Evolutionary conservation across 2,329 filamentous ascomycete species (phyloP).

Genomic region (Lecanicillium sp.): DNA sequence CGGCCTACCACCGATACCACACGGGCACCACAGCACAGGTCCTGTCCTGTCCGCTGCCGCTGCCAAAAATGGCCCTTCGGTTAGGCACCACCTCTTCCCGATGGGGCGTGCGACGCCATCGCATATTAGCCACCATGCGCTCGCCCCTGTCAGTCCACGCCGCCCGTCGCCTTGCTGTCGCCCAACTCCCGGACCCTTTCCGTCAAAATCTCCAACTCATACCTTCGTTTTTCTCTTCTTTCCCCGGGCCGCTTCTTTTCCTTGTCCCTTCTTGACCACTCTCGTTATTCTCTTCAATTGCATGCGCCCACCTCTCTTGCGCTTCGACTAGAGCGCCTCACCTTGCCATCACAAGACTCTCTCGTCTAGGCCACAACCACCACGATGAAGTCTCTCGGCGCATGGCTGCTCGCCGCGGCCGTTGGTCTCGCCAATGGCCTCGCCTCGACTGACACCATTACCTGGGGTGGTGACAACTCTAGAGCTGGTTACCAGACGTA

Average conservation of each 20-base stretch:
- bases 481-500: slow-evolving; percentile 48
- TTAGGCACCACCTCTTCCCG: no score
- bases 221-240: background rate
- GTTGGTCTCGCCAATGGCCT: slow-evolving; percentile 30
- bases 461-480: slow-evolving; percentile 53
- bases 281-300: background rate
- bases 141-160: no score
- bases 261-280: no score
- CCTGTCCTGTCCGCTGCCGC: no score
- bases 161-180: no score
- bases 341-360: no score
- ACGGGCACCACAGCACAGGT: no score
- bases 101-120: no score
- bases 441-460: slow-evolving; percentile 49
- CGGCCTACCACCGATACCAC: no score
- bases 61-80: no score
- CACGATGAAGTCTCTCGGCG: slow-evolving; percentile 22
- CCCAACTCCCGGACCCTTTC: no score
- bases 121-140: no score
- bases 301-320: background rate
- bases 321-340: background rate
- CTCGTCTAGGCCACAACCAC: background rate
- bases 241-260: background rate
- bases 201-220: background rate
- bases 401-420: slow-evolving; percentile 27